These are phyloP conservation scores for Thermochaetoides thermophila DNA, from an alignment of 495 filamentous ascomycete genomes.

Conservation along the genomic window DNA sequence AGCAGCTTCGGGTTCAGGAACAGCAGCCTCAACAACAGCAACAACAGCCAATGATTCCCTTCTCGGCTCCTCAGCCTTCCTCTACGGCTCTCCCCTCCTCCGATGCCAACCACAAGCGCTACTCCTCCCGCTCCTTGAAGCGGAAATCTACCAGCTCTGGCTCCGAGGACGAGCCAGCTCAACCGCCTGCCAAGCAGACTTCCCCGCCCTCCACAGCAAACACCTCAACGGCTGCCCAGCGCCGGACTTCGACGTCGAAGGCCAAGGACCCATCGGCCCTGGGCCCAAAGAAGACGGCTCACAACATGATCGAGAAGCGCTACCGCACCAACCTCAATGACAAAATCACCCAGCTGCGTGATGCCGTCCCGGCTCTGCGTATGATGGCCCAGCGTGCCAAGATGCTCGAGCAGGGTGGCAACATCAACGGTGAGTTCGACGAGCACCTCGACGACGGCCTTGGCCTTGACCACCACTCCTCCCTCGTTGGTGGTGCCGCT, in stretches of 20 bases:
- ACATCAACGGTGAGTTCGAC: slow-evolving; percentile 9
- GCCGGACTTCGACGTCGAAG: neutral
- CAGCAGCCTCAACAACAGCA: neutral
- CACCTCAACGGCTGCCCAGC: neutral
- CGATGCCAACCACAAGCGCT: slow-evolving; percentile 5
- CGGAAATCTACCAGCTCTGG: slow-evolving; percentile 14
- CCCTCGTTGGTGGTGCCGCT: slow-evolving; percentile 5
- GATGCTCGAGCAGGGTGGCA: neutral
- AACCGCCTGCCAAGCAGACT: slow-evolving; percentile 1
- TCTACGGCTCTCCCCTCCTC: neutral
- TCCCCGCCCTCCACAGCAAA: neutral
- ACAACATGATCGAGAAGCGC: slow-evolving; percentile 36
- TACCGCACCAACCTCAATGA: slow-evolving; percentile 38
- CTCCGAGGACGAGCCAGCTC: slow-evolving; percentile 8
- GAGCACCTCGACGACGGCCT: slow-evolving; percentile 5
- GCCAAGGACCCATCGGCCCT: neutral
- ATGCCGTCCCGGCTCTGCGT: slow-evolving; percentile 30
- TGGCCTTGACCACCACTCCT: neutral
- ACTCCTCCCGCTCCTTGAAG: slow-evolving; percentile 14
- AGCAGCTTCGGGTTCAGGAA: neutral
- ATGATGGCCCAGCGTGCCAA: slow-evolving; percentile 14
- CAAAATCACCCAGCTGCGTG: slow-evolving; percentile 33
- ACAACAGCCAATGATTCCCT: neutral
- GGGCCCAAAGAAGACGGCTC: slow-evolving; percentile 22
- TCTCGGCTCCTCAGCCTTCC: too few species aligned